These are phyloP conservation scores for Acer yangbiense DNA, from an alignment of 345 rosid genomes.

Conservation along the genomic window DNA sequence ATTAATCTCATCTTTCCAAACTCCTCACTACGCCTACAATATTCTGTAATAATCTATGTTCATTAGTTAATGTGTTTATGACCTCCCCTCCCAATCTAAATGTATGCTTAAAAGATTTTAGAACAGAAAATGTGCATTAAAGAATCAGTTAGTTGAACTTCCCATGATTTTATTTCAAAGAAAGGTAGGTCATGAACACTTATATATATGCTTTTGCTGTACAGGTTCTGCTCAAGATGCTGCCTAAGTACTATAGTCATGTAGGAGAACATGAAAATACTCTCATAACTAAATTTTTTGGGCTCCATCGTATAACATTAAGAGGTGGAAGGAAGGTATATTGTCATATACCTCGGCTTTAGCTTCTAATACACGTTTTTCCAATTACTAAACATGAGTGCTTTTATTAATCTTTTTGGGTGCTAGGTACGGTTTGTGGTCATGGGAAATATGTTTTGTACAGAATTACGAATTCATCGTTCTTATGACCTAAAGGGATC, in stretches of 20 bases:
- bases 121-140: not conserved
- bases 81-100: not conserved
- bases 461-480: constrained; percentile 85
- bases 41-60: not conserved
- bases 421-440: constrained; percentile 92
- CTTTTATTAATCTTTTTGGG: constrained; percentile 26
- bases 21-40: not conserved
- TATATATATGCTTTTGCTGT: constrained; percentile 22
- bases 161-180: not conserved
- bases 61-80: not conserved
- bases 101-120: not conserved
- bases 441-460: constrained; percentile 99
- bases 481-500: constrained; percentile 97
- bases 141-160: not conserved
- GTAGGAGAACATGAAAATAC: constrained; percentile 82
- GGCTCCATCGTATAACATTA: constrained; percentile 79
- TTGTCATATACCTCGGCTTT: constrained; percentile 4
- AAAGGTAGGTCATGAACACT: not conserved
- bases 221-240: constrained; percentile 85
- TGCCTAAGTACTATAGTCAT: constrained; percentile 70
- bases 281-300: constrained; percentile 91
- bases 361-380: constrained; percentile 14
- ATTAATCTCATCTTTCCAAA: not conserved
- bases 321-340: constrained; percentile 81
- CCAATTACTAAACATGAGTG: constrained; percentile 16